Evolutionary conservation across 2,329 filamentous ascomycete genomes (phyloP).

Genomic region (Diaporthe sp.): DNA sequence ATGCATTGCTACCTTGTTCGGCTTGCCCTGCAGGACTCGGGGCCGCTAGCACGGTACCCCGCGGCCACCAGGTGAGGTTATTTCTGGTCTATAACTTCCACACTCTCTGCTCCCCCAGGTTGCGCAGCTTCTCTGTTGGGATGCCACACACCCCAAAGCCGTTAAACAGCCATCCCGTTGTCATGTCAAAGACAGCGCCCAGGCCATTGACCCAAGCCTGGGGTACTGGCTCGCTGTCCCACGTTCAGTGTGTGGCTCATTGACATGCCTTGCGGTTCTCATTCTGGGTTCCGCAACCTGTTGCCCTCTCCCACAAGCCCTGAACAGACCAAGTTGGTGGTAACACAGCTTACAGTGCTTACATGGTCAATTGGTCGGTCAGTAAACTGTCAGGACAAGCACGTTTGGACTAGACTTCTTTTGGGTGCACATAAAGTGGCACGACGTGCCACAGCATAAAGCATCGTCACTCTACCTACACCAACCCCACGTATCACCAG

Average conservation of each 20-base stretch:
- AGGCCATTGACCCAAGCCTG: neutral
- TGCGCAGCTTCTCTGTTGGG: neutral
- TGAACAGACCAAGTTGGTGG: constrained; percentile 4
- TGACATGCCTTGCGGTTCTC: neutral
- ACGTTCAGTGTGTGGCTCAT: neutral
- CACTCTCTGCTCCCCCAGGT: neutral
- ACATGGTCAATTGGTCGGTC: constrained; percentile 34
- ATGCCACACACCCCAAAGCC: neutral
- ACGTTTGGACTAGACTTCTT: constrained; percentile 29
- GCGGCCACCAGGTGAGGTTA: constrained; percentile 30
- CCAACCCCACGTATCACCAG: constrained; percentile 35
- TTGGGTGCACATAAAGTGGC: constrained; percentile 25
- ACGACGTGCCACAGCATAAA: constrained; percentile 33
- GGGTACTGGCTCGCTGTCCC: neutral
- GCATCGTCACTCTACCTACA: constrained; percentile 28
- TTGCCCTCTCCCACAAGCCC: constrained; percentile 1
- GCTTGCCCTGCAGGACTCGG: constrained; percentile 34
- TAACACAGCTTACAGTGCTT: constrained; percentile 41
- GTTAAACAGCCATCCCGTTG: neutral
- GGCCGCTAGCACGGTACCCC: constrained; percentile 34
- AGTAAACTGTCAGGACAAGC: constrained; percentile 24
- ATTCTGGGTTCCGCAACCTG: constrained; percentile 6
- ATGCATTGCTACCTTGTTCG: constrained; percentile 39
- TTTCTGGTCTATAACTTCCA: neutral
- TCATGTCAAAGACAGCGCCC: neutral